Base-by-base conservation (phyloP, 192 early-diverging fungal genomes). In the Chytriomyces sp. region DNA sequence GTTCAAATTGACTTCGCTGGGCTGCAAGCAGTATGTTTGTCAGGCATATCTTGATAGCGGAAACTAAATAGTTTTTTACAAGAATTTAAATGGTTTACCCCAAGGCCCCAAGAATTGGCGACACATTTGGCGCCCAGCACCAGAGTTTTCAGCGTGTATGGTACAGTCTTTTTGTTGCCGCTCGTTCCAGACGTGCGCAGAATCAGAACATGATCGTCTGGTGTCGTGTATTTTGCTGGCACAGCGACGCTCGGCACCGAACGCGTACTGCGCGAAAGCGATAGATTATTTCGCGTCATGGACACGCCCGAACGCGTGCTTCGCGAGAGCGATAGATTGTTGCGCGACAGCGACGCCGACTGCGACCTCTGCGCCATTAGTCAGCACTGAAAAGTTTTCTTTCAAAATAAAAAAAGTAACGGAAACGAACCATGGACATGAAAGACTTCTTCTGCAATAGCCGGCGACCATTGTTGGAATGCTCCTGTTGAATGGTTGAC, bases 181-280 rank as follows among this genome's bases (percentile, higher is more conserved):
- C 93, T 94, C 4, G 94, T 95, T 10, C 94, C 94, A 46, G 90
- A 92, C 2, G 94, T 95, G 66, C 92, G 90, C 72, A 95, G 84
- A 23, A 94, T 79, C 64, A 85, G 73, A 28, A 77, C 64, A 43
- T 78, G 10, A 45, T 62, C 60, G 7, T 45, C 44, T 5, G 65
- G 65, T 20, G 13, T 3, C 2, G 28, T 35, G 28, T 35, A 35
- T 2, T 35, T 35, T 35, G 28, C 28, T 35, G 28, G 28, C 28
- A 57, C 13, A 11, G 53, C 3, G 1, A 57, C 53, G 13, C 53
- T 35, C 28, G 28, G 28, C 28, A 35, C 28, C 28, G 28, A 35
- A 35, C 28, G 28, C 28, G 28, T 35, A 35, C 28, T 35, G 28
- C 28, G 28, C 28, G 28, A 35, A 35, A 35, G 28, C 28, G 28